phyloP scores from a whole-genome alignment of 164 flowering plant genomes.

The Piper longum region DNA sequence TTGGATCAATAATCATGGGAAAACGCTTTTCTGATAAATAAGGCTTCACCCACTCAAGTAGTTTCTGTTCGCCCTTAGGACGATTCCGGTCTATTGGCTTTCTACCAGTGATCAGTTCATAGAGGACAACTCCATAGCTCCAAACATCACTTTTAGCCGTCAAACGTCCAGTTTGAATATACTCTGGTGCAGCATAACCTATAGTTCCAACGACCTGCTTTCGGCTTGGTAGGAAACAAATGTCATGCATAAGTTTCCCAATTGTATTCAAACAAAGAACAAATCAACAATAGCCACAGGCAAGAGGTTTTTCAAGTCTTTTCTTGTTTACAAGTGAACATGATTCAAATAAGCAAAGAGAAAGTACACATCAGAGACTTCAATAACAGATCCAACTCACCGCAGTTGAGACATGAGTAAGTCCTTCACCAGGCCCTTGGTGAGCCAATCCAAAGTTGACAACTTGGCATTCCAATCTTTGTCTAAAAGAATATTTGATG shows the following conservation, averaged over 20 bases:
- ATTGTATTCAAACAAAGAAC: neutral
- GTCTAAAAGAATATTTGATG: conserved; percentile 86
- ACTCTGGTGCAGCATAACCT: conserved; percentile 98
- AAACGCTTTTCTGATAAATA: conserved; percentile 59
- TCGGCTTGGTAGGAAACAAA: neutral
- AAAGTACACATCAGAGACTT: neutral
- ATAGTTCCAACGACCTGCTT: conserved; percentile 82
- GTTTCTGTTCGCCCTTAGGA: conserved; percentile 67
- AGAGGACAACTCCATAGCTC: conserved; percentile 87
- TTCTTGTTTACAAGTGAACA: neutral
- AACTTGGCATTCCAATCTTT: conserved; percentile 93
- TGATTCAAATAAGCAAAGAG: neutral
- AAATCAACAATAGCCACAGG: neutral
- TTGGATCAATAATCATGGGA: conserved; percentile 56
- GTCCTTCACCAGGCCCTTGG: conserved; percentile 78
- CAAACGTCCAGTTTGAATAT: conserved; percentile 72
- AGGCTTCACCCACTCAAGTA: conserved; percentile 75
- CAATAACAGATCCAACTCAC: conserved; percentile 27
- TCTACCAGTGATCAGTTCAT: conserved; percentile 84
- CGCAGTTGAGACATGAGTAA: conserved; percentile 85
- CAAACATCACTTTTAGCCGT: conserved; percentile 79
- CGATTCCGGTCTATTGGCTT: conserved; percentile 62
- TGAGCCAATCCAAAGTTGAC: conserved; percentile 91
- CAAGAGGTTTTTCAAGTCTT: neutral
- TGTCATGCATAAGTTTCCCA: neutral